These are phyloP conservation scores for Erucastrum elatum DNA, from an alignment of 345 rosid species.

Conservation along the genomic window DNA sequence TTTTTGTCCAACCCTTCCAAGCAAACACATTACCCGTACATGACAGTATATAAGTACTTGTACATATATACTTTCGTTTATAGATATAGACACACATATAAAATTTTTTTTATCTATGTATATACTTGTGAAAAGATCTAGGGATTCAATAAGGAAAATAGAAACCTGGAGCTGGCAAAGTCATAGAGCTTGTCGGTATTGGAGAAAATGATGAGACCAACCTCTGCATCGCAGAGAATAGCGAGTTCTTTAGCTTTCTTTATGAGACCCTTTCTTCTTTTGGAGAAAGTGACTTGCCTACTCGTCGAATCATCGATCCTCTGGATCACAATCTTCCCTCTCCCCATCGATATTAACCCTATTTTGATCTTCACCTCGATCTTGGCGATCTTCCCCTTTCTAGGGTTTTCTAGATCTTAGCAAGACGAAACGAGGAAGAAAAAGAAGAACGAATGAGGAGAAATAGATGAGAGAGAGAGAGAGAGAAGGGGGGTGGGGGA, in stretches of 20 bases:
- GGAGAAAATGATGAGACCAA: constrained; percentile 63
- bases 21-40: background rate
- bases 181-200: constrained; percentile 69
- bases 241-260: constrained; percentile 80
- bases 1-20: background rate
- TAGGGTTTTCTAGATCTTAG: constrained; percentile 40
- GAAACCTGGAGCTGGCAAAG: constrained; percentile 57
- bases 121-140: background rate
- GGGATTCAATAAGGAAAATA: constrained; percentile 22
- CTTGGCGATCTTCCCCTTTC: constrained; percentile 21
- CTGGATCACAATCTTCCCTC: constrained; percentile 77
- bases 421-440: constrained; percentile 24
- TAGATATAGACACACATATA: background rate
- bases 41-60: background rate
- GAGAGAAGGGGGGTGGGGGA: background rate
- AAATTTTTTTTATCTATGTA: background rate
- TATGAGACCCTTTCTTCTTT: constrained; percentile 72
- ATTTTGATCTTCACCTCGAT: constrained; percentile 1
- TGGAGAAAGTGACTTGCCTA: constrained; percentile 76
- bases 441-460: constrained; percentile 32
- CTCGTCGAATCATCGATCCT: constrained; percentile 67
- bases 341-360: constrained; percentile 52
- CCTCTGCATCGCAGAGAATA: constrained; percentile 68
- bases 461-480: constrained; percentile 16
- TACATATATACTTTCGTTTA: constrained; percentile 8